Evolutionary conservation across 2,329 filamentous ascomycete genomes (phyloP).

Genomic region (Curvularia hawaiiensis): DNA sequence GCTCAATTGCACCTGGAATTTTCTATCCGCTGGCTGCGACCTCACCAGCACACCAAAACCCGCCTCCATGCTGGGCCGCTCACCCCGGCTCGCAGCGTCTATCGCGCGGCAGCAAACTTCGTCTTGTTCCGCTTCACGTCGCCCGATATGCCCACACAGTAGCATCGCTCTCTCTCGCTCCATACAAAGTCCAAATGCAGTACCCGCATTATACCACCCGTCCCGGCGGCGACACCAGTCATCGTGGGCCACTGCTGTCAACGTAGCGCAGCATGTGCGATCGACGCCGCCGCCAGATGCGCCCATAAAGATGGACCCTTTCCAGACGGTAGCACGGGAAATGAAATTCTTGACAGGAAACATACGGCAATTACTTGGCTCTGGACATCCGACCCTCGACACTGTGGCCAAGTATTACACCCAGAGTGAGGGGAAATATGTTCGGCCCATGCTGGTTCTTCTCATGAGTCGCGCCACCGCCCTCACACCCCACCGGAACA

Average conservation of each 20-base stretch:
- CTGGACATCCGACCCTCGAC: slow-evolving; percentile 91
- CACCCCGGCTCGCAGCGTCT: slow-evolving; percentile 45
- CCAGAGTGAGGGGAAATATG: slow-evolving; percentile 93
- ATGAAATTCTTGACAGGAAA: slow-evolving; percentile 96
- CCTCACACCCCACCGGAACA: slow-evolving; percentile 66
- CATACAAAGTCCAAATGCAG: slow-evolving; percentile 6
- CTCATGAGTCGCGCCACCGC: slow-evolving; percentile 95
- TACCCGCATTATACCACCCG: slow-evolving; percentile 44
- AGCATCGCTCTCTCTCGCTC: slow-evolving; percentile 11
- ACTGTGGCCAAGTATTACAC: slow-evolving; percentile 98
- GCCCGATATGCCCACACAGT: slow-evolving; percentile 34
- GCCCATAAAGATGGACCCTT: slow-evolving; percentile 80
- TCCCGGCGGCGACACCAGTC: slow-evolving; percentile 59
- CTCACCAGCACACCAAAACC: background rate
- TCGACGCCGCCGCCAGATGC: slow-evolving; percentile 64
- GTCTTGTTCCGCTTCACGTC: slow-evolving; percentile 19
- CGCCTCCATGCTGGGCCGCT: slow-evolving; percentile 40
- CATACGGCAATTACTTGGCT: slow-evolving; percentile 89
- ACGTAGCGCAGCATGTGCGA: slow-evolving; percentile 71
- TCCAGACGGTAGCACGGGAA: slow-evolving; percentile 91
- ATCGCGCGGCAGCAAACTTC: slow-evolving; percentile 31
- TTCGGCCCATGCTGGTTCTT: slow-evolving; percentile 90
- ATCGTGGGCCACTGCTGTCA: slow-evolving; percentile 77
- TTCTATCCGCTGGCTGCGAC: background rate
- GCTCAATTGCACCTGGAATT: slow-evolving; percentile 33